These are phyloP conservation scores for Coemansia sp. DNA, from an alignment of 192 early-diverging fungal genomes.

Conservation along the genomic window DNA sequence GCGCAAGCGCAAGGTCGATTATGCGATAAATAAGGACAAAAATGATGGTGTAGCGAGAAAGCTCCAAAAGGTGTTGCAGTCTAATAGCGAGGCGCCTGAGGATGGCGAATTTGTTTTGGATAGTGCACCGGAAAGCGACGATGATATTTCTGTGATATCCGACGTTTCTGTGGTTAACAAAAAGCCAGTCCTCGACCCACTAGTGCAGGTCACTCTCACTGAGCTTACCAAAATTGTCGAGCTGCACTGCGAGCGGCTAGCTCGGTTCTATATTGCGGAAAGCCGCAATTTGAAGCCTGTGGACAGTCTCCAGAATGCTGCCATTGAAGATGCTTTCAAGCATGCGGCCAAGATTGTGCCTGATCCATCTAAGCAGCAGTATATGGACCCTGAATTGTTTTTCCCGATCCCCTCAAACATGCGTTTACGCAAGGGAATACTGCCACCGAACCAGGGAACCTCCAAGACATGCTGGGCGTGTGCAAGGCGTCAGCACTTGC, in stretches of 20 bases:
- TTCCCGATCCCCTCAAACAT: conserved; percentile 29
- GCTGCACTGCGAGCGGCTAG: not conserved
- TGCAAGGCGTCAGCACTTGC: not conserved
- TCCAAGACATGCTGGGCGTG: not conserved
- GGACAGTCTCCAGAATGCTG: not conserved
- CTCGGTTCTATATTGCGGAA: not conserved
- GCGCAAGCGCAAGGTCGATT: conserved; percentile 42
- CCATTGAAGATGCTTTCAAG: not conserved
- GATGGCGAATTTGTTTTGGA: conserved; percentile 13
- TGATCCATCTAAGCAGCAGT: not conserved
- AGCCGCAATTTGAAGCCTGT: not conserved
- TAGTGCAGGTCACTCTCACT: not conserved
- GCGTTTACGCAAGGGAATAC: conserved; percentile 5
- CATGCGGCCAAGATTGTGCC: not conserved
- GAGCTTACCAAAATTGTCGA: conserved; percentile 9
- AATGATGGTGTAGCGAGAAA: not conserved
- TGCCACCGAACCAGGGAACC: conserved; percentile 18
- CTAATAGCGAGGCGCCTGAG: not conserved
- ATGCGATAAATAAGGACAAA: not conserved
- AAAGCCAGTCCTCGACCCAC: not conserved
- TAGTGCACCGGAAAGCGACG: conserved; percentile 5
- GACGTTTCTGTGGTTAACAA: not conserved
- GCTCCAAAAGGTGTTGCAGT: not conserved
- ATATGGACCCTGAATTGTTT: conserved; percentile 14
- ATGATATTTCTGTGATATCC: not conserved